Percentiles rank a stretch among this genome's conserved stretches.
These are phyloP conservation scores for Pseudogymnoascus sp. DNA, from an alignment of 2,329 filamentous ascomycete genomes.

Conservation along the genomic window DNA sequence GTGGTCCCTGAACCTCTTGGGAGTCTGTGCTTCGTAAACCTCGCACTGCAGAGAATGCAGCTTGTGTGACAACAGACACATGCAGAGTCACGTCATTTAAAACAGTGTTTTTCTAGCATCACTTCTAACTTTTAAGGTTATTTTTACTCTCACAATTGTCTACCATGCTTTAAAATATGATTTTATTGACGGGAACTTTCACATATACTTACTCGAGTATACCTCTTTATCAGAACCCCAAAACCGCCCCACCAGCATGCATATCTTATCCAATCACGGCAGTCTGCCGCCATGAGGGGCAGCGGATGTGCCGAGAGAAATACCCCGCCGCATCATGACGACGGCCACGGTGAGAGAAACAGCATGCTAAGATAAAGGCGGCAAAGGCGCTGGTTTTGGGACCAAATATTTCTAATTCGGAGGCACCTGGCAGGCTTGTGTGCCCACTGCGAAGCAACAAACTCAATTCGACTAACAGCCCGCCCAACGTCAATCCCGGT, in stretches of 20 bases:
- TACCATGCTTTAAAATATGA: background rate
- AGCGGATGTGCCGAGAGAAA: background rate
- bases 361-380: background rate
- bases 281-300: background rate
- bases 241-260: background rate
- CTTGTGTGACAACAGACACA: background rate
- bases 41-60: background rate
- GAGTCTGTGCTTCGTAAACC: background rate
- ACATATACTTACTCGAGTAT: background rate
- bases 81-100: background rate
- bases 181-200: background rate
- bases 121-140: background rate
- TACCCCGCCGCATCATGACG: constrained; percentile 2
- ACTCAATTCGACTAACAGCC: background rate
- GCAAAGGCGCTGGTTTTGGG: background rate
- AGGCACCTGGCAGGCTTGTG: background rate
- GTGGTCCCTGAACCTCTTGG: too few species aligned
- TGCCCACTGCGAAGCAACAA: background rate
- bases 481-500: background rate
- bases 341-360: background rate
- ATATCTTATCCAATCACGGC: background rate
- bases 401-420: background rate
- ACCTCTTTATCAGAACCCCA: background rate
- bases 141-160: background rate
- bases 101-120: background rate